These are phyloP conservation scores for Morella rubra DNA, from an alignment of 306 rosid genomes.

Conservation along the genomic window DNA sequence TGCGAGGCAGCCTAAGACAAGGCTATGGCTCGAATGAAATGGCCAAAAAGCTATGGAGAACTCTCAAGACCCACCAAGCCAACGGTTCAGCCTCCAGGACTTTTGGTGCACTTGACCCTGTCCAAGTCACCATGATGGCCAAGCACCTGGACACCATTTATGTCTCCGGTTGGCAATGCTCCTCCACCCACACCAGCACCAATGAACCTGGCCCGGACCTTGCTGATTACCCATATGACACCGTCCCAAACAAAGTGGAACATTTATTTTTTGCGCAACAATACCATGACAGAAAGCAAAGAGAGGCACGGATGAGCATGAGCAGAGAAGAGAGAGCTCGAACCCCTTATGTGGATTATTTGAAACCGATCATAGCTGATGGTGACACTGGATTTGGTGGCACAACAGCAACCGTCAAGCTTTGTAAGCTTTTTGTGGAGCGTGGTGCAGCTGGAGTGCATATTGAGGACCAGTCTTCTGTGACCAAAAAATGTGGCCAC, in stretches of 20 bases:
- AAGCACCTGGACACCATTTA: constrained; percentile 83
- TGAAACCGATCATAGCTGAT: constrained; percentile 92
- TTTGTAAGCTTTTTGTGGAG: constrained; percentile 93
- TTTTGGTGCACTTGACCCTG: constrained; percentile 95
- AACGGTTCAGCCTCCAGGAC: constrained; percentile 88
- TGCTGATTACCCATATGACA: constrained; percentile 96
- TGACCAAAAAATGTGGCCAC: constrained; percentile 94
- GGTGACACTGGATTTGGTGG: constrained; percentile 93
- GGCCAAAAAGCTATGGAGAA: constrained; percentile 85
- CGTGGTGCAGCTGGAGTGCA: constrained; percentile 97
- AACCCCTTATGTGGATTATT: constrained; percentile 78
- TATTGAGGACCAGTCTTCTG: constrained; percentile 92
- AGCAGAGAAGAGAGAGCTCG: constrained; percentile 71
- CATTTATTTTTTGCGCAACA: constrained; percentile 90
- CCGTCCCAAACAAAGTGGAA: constrained; percentile 97
- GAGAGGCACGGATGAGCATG: constrained; percentile 84
- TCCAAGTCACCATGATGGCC: constrained; percentile 95
- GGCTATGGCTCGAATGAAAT: constrained; percentile 74
- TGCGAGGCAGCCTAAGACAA: constrained; percentile 77
- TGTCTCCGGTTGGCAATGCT: constrained; percentile 99
- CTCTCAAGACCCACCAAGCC: constrained; percentile 85
- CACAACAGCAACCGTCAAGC: constrained; percentile 87
- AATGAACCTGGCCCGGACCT: constrained; percentile 98
- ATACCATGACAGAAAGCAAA: constrained; percentile 88
- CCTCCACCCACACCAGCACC: constrained; percentile 84